These are phyloP conservation scores for Eucalyptus fibrosa DNA, from an alignment of 345 rosid species.

Conservation along the genomic window DNA sequence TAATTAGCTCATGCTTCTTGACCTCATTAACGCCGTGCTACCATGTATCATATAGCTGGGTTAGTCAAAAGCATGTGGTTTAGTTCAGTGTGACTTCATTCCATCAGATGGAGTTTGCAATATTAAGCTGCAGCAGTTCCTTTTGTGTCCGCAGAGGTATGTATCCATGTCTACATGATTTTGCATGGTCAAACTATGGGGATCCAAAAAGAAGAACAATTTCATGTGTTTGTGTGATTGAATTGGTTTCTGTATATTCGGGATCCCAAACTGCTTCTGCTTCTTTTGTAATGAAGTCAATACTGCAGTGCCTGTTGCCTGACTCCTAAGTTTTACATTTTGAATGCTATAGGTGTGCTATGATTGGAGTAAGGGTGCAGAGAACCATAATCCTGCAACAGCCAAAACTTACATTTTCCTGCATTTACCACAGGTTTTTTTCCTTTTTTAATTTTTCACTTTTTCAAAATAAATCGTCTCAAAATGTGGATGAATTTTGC, in stretches of 20 bases:
- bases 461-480: background rate
- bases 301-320: background rate
- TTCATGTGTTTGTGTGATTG: background rate
- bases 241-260: background rate
- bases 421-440: constrained; percentile 51
- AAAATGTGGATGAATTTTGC: background rate
- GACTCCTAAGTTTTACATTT: background rate
- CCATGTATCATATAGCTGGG: background rate
- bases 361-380: constrained; percentile 96
- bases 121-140: background rate
- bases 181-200: background rate
- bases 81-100: background rate
- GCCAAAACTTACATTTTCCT: constrained; percentile 49
- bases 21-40: background rate
- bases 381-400: constrained; percentile 67
- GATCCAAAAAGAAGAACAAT: background rate
- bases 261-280: background rate
- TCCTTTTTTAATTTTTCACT: background rate
- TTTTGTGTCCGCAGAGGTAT: background rate
- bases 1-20: background rate
- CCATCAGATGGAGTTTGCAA: background rate
- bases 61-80: background rate
- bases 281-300: background rate
- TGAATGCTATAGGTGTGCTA: constrained; percentile 51
- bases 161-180: background rate